Base-by-base conservation (phyloP, 306 rosid genomes). In the Prinsepia uniflora region DNA sequence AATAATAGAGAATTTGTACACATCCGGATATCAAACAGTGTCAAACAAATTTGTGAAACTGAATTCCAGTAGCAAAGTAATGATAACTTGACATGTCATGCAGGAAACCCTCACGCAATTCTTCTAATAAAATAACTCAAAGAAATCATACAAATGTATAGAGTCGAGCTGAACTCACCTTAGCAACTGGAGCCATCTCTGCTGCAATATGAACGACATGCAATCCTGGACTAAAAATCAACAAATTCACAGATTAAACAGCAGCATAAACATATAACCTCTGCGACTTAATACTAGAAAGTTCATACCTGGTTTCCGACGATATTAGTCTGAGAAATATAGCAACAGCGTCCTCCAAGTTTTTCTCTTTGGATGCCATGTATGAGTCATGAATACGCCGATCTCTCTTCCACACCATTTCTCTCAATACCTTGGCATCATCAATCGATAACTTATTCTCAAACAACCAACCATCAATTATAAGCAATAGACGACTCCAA, bases 131-230 rank as follows among this genome's bases (percentile, higher is more conserved):
- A 40, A 75, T 59, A 1, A 20, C 73, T 44, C 9, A 65, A 67
- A 56, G 41, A 54, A 49, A 44, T 30, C 18, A 47, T 12, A 47
- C 13, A 55, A 49, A 81, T 14, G 60, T 10, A 9, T 10, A 60
- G 68, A 48, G 70, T 64, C 58, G 75, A 65, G 76, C 69, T 45
- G 59, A 76, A 65, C 79, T 84, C 69, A 83, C 99, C 97, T 91
- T 94, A 78, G 99, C 99, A 43, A 94, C 96, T 34, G 99, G 99
- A 75, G 99, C 99, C 96, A 94, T 86, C 96, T 94, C 99, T 71
- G 95, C 99, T 50, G 99, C 99, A 76, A 94, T 82, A 72, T 91
- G 99, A 80, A 94, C 24, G 79, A 94, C 85, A 75, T 87, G 57
- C 77, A 94, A 85, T 87, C 92, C 99, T 79, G 86, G 80, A 84